A percentile compares a stretch with the other conserved stretches of the same genome.
Conservation (phyloP, 1,139 yeast genomes). For the Yamadazyma diddensiae region DNA sequence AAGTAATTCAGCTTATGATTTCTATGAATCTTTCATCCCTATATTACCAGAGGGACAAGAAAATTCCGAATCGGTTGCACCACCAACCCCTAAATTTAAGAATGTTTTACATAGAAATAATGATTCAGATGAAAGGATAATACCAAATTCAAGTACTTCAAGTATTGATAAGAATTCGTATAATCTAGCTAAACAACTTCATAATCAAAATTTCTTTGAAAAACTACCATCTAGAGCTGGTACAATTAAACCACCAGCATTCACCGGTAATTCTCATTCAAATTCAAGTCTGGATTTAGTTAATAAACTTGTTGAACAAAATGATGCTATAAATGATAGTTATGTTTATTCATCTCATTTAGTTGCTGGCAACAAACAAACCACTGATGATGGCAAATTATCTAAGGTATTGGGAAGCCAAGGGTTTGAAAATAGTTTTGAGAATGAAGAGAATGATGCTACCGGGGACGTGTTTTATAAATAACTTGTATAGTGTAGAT, state of each 20-base stretch:
- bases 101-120: slow-evolving; percentile 6
- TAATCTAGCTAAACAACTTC: slow-evolving; percentile 41
- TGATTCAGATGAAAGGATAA: slow-evolving; percentile 9
- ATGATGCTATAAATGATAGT: slow-evolving; percentile 34
- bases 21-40: slow-evolving; percentile 45
- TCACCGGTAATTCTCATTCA: slow-evolving; percentile 3
- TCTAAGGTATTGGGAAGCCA: slow-evolving; percentile 10
- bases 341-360: slow-evolving; percentile 23
- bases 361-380: slow-evolving; percentile 1
- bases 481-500: slow-evolving; percentile 7
- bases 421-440: slow-evolving; percentile 13
- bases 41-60: slow-evolving; percentile 22
- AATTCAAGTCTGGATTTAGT: slow-evolving; percentile 26
- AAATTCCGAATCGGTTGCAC: slow-evolving; percentile 3
- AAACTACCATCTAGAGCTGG: slow-evolving; percentile 32
- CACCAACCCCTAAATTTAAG: slow-evolving; percentile 12
- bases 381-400: slow-evolving; percentile 6
- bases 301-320: slow-evolving; percentile 17
- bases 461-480: slow-evolving; percentile 14
- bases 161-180: slow-evolving; percentile 25
- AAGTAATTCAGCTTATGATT: slow-evolving; percentile 36
- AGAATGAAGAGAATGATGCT: slow-evolving; percentile 10
- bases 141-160: slow-evolving; percentile 5
- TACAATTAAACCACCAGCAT: slow-evolving; percentile 21
- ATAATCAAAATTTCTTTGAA: slow-evolving; percentile 35